Conservation (phyloP, 2,329 filamentous ascomycete genomes). For the Pseudogymnoascus verrucosus region DNA sequence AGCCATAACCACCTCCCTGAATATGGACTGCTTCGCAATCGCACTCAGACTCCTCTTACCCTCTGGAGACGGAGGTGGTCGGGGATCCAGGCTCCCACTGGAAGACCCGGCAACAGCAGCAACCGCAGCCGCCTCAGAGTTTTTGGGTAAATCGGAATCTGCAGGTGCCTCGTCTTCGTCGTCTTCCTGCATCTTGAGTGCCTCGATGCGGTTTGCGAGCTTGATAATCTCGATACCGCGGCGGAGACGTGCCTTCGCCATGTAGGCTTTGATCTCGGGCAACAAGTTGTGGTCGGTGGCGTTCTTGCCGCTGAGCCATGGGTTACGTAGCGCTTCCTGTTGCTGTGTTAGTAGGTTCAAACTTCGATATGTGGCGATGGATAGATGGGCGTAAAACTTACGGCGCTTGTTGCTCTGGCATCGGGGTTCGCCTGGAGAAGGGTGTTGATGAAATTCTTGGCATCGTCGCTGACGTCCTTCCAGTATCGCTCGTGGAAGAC, state of each 20-base stretch:
- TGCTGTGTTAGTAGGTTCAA: constrained; percentile 14
- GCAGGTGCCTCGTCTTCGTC: constrained; percentile 69
- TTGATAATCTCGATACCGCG: constrained; percentile 95
- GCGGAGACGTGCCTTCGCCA: constrained; percentile 81
- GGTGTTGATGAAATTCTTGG: constrained; percentile 84
- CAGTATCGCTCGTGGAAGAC: constrained; percentile 97
- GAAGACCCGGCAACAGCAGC: constrained; percentile 23
- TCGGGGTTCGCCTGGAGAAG: constrained; percentile 73
- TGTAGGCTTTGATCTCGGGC: constrained; percentile 91
- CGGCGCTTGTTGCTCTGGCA: constrained; percentile 69
- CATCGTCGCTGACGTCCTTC: constrained; percentile 93
- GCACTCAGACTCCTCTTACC: constrained; percentile 39
- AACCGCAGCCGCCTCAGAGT: constrained; percentile 48
- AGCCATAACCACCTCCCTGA: constrained; percentile 87
- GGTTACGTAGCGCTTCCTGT: constrained; percentile 69
- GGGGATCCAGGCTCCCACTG: constrained; percentile 12
- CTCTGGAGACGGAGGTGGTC: constrained; percentile 12
- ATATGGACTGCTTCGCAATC: constrained; percentile 62
- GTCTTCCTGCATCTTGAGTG: constrained; percentile 88
- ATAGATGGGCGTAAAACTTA: constrained; percentile 32
- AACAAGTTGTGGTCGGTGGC: constrained; percentile 95
- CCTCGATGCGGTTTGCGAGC: constrained; percentile 88
- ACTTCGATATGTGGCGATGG: not conserved
- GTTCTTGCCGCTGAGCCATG: constrained; percentile 84
- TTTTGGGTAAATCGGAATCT: constrained; percentile 50